Evolutionary conservation across 148 eudicot species (phyloP).

Genomic region (Nepenthes mirabilis): DNA sequence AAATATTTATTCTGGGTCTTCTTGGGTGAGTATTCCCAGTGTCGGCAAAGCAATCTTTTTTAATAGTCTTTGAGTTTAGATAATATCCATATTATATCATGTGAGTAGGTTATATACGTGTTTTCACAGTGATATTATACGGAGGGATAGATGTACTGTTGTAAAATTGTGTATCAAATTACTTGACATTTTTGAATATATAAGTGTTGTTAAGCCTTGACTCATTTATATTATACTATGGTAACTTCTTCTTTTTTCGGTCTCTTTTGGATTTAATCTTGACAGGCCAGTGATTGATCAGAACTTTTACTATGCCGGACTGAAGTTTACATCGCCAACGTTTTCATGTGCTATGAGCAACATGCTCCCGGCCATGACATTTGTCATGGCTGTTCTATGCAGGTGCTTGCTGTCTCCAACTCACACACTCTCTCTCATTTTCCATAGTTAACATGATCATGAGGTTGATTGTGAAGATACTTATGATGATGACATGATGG

Average conservation of each 20-base stretch:
- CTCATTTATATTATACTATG: neutral
- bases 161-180: too few species aligned
- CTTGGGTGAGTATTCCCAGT: slow-evolving; percentile 7
- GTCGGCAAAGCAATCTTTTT: too few species aligned
- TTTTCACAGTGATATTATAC: too few species aligned
- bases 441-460: neutral
- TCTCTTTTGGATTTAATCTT: neutral
- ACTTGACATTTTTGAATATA: too few species aligned
- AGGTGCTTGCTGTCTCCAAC: slow-evolving; percentile 4
- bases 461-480: neutral
- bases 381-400: slow-evolving; percentile 13
- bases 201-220: neutral
- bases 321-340: slow-evolving; percentile 15
- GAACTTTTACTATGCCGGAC: slow-evolving; percentile 15
- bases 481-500: neutral
- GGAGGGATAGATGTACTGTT: too few species aligned
- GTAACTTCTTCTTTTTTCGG: neutral
- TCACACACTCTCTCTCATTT: neutral
- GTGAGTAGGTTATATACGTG: too few species aligned
- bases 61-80: too few species aligned
- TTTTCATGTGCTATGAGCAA: slow-evolving; percentile 18
- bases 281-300: slow-evolving; percentile 20
- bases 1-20: slow-evolving; percentile 11
- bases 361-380: slow-evolving; percentile 14
- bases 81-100: too few species aligned